These are phyloP conservation scores for Coemansia nantahalensis DNA, from an alignment of 192 early-diverging fungal species.

Conservation along the genomic window DNA sequence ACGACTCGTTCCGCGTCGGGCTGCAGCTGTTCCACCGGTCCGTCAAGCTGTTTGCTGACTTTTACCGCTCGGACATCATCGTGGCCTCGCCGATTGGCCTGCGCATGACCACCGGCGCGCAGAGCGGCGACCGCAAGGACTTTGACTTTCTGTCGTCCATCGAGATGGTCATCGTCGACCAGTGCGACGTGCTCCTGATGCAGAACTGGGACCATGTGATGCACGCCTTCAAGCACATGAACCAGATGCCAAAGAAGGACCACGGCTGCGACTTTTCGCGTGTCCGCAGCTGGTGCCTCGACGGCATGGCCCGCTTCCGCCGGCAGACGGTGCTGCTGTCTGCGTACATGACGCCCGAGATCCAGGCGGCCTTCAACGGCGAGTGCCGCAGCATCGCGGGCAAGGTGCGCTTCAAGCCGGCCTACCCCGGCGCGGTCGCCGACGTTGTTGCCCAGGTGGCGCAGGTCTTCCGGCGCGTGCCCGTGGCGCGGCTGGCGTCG, in stretches of 20 bases:
- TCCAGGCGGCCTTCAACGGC: conserved; percentile 85
- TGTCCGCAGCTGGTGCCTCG: conserved; percentile 80
- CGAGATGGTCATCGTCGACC: conserved; percentile 86
- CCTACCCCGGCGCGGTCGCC: conserved; percentile 65
- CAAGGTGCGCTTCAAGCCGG: conserved; percentile 65
- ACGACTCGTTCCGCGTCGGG: conserved; percentile 92
- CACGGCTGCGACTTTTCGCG: conserved; percentile 97
- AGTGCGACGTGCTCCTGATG: conserved; percentile 85
- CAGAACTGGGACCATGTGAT: conserved; percentile 98
- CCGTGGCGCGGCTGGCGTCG: conserved; percentile 56
- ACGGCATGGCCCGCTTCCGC: conserved; percentile 77
- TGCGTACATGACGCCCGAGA: conserved; percentile 81
- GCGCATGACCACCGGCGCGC: conserved; percentile 74
- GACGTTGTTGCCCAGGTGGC: conserved; percentile 77
- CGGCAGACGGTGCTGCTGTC: conserved; percentile 89
- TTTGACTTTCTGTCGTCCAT: conserved; percentile 94
- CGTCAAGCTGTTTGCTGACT: conserved; percentile 83
- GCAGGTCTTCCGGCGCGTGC: conserved; percentile 81
- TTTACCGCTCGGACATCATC: conserved; percentile 90
- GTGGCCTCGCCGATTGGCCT: conserved; percentile 91
- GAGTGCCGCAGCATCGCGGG: conserved; percentile 58
- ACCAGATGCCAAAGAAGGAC: conserved; percentile 84
- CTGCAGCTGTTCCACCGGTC: conserved; percentile 85
- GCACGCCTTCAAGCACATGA: conserved; percentile 81
- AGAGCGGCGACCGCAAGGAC: conserved; percentile 82